Conservation (phyloP, 305 asterid species). For the Plantago rigida region DNA sequence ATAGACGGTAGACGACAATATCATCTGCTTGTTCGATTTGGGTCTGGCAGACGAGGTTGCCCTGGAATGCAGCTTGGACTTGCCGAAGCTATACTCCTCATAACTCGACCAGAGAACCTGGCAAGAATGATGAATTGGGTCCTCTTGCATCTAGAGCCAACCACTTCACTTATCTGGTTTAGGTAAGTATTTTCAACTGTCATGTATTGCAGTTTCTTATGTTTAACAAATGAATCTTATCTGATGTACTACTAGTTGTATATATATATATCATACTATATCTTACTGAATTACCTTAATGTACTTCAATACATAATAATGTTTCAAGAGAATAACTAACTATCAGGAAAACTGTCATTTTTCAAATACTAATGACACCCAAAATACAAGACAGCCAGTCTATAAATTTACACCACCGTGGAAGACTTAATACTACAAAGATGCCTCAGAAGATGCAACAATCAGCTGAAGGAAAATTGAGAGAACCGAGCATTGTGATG, state of each 20-base stretch:
- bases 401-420: slow-evolving; percentile 4
- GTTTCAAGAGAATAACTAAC: not conserved
- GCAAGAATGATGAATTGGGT: slow-evolving; percentile 30
- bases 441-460: slow-evolving; percentile 11
- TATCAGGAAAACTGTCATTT: not conserved
- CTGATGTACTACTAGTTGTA: too few species aligned
- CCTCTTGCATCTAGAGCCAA: slow-evolving; percentile 22
- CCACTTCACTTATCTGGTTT: slow-evolving; percentile 15
- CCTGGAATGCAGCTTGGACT: slow-evolving; percentile 41
- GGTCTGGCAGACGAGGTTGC: slow-evolving; percentile 34
- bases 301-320: not conserved
- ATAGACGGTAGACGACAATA: slow-evolving; percentile 27
- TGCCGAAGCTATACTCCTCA: slow-evolving; percentile 15
- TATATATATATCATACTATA: not conserved
- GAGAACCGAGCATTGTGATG: not conserved
- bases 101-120: slow-evolving; percentile 31
- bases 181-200: too few species aligned
- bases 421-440: slow-evolving; percentile 5
- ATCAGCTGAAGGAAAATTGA: not conserved
- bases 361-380: not conserved
- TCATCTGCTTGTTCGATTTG: slow-evolving; percentile 34
- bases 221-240: too few species aligned
- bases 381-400: slow-evolving; percentile 5
- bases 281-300: not conserved
- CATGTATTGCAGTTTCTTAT: not conserved